Percentiles rank a stretch among this genome's conserved stretches.
Conservation (phyloP, 176 grass and related monocot genomes). For the Stipa capillata region DNA sequence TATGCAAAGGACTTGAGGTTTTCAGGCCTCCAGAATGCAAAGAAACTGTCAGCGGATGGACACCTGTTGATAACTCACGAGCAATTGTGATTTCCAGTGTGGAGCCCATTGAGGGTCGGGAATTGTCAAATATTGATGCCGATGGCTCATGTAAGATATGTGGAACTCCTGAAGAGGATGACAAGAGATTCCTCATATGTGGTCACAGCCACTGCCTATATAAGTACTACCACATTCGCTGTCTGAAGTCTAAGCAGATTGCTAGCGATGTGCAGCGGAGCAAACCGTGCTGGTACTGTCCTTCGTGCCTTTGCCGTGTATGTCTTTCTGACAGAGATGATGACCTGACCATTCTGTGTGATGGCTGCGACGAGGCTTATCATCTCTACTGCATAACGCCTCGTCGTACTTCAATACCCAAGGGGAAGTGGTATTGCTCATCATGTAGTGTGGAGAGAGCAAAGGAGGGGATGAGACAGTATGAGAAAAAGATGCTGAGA, state of each 20-base stretch:
- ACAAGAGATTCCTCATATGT: constrained; percentile 71
- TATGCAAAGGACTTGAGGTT: constrained; percentile 39
- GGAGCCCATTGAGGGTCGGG: constrained; percentile 3
- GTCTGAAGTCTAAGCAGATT: constrained; percentile 57
- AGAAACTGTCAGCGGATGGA: neutral
- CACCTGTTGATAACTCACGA: constrained; percentile 26
- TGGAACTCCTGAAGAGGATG: constrained; percentile 53
- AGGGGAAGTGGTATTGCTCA: constrained; percentile 75
- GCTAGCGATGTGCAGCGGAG: constrained; percentile 29
- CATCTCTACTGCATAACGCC: constrained; percentile 86
- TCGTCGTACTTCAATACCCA: constrained; percentile 47
- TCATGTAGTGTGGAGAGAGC: constrained; percentile 45
- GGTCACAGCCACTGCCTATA: constrained; percentile 60
- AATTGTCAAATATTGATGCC: constrained; percentile 22
- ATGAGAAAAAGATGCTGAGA: constrained; percentile 40
- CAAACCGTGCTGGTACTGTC: constrained; percentile 70
- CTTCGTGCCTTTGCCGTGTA: constrained; percentile 76
- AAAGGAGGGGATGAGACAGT: constrained; percentile 45
- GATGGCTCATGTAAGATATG: constrained; percentile 69
- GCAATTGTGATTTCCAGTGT: constrained; percentile 16
- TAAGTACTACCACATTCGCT: constrained; percentile 77
- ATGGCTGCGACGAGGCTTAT: constrained; percentile 76
- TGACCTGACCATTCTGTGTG: constrained; percentile 69
- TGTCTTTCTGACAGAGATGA: constrained; percentile 74
- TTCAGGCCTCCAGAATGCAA: constrained; percentile 8